Base-by-base conservation (phyloP, 306 rosid species). In the Fragaria ananassa region DNA sequence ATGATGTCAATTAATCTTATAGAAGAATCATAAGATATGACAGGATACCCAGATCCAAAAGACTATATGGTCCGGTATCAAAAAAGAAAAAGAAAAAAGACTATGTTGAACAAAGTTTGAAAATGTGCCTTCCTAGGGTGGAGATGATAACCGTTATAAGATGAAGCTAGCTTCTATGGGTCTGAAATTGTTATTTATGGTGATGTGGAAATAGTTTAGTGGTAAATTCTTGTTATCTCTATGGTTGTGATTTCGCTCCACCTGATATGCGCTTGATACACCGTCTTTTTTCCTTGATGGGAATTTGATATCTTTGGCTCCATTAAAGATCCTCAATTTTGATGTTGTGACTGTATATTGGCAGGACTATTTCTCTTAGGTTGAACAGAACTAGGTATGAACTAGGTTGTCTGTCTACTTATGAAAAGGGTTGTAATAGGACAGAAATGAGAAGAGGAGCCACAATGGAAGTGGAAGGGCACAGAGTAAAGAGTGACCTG, bases 1-100 rank as follows among this genome's bases (percentile, higher is more conserved):
- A 68, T 71, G 49, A 31, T 72, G 82, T 74, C 49, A 71, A 53
- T n/a, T 61, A 61, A 29, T 61, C 67, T 61, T 29, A 13, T 61
- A 29, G n/a, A 61, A 61, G 41, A 61, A 10, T 25, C 65, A 25
- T 27, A 25, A 60, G 63, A 60, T 31, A 31, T 60, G 14, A 29
- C 41, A 12, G 67, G 39, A 60, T 27, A 58, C 39, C 37, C 8
- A 27, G 39, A 29, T 23, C 8, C 39, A 27, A 60, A 60, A 12
- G 65, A 27, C 19, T 60, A 5, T 27, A 27, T 58, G 37, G 46
- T 42, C 46, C 3, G 10, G 44, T 39, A 39, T 39, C 44, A 39
- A 39, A 39, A 39, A 39, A 39, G 6, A 39, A 39, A 39, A 39
- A 7, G 5, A 8, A 42, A 8, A 42, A 42, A 9, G 46, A 42